Conservation (phyloP, 2,329 filamentous ascomycete genomes). For the Scopulariopsis brevicaulis region DNA sequence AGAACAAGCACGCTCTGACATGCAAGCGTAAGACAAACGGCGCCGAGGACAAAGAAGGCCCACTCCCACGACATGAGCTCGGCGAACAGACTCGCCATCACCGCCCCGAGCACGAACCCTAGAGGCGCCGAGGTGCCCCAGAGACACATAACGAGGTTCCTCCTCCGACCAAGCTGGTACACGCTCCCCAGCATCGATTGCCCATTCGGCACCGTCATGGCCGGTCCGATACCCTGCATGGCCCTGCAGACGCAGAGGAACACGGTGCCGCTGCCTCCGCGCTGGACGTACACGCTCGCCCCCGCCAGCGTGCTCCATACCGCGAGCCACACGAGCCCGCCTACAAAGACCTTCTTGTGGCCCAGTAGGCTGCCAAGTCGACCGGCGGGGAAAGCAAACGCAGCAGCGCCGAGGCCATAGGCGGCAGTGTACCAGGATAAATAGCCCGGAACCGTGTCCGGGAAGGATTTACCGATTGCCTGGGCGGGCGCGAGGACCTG, state of each 20-base stretch:
- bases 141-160: slow-evolving; percentile 47
- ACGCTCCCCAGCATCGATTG: slow-evolving; percentile 48
- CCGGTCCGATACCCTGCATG: slow-evolving; percentile 50
- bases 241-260: slow-evolving; percentile 28
- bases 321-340: slow-evolving; percentile 42
- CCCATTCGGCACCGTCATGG: slow-evolving; percentile 51
- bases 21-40: slow-evolving; percentile 18
- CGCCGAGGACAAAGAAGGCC: slow-evolving; percentile 28
- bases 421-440: slow-evolving; percentile 46
- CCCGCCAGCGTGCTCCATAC: slow-evolving; percentile 39
- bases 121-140: slow-evolving; percentile 34
- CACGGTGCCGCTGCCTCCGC: slow-evolving; percentile 29
- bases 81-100: slow-evolving; percentile 27
- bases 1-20: slow-evolving; percentile 20
- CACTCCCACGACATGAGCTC: slow-evolving; percentile 33
- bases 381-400: slow-evolving; percentile 45
- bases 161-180: slow-evolving; percentile 43
- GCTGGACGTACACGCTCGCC: slow-evolving; percentile 17
- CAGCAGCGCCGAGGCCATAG: slow-evolving; percentile 42
- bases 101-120: slow-evolving; percentile 29
- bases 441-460: slow-evolving; percentile 26
- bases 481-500: slow-evolving; percentile 7
- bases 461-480: slow-evolving; percentile 19
- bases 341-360: slow-evolving; percentile 40
- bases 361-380: slow-evolving; percentile 47